A percentile compares a stretch with the other conserved stretches of the same genome.
phyloP scores from a whole-genome alignment of 2,329 filamentous ascomycete species.

The Zasmidium angulare region DNA sequence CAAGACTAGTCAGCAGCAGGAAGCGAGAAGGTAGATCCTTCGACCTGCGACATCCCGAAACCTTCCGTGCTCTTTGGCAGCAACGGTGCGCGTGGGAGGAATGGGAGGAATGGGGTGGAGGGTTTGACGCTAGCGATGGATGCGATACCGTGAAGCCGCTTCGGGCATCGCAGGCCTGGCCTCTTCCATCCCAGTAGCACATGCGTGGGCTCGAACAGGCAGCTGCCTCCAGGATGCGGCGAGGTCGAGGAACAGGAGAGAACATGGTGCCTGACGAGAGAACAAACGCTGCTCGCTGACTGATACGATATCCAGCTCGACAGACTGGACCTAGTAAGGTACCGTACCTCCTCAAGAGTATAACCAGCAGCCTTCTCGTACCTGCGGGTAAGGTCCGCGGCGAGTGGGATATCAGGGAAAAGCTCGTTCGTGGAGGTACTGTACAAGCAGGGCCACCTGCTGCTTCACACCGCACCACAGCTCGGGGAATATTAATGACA shows the following conservation, averaged over 20 bases:
- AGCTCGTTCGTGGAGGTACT: not conserved
- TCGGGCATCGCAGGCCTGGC: not conserved
- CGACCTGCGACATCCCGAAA: not conserved
- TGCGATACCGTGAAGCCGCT: not conserved
- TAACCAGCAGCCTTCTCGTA: not conserved
- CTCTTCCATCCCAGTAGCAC: not conserved
- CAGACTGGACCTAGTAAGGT: no score
- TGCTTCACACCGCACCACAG: not conserved
- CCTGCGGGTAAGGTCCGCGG: not conserved
- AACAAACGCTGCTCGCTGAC: not conserved
- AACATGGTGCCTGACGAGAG: not conserved
- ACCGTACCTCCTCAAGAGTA: no score
- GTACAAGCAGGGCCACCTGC: not conserved
- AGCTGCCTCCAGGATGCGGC: not conserved
- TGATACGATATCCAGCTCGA: no score
- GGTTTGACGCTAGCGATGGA: slow-evolving; percentile 1
- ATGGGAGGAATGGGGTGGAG: not conserved
- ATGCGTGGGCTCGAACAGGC: not conserved
- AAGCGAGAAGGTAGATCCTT: not conserved
- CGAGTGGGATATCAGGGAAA: not conserved
- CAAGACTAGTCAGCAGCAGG: not conserved
- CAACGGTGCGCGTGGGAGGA: slow-evolving; percentile 4
- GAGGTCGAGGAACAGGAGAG: not conserved
- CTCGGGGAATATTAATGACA: not conserved
- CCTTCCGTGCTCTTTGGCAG: not conserved